These are phyloP conservation scores for Paraphaeosphaeria minitans DNA, from an alignment of 2,329 filamentous ascomycete species.

Conservation along the genomic window DNA sequence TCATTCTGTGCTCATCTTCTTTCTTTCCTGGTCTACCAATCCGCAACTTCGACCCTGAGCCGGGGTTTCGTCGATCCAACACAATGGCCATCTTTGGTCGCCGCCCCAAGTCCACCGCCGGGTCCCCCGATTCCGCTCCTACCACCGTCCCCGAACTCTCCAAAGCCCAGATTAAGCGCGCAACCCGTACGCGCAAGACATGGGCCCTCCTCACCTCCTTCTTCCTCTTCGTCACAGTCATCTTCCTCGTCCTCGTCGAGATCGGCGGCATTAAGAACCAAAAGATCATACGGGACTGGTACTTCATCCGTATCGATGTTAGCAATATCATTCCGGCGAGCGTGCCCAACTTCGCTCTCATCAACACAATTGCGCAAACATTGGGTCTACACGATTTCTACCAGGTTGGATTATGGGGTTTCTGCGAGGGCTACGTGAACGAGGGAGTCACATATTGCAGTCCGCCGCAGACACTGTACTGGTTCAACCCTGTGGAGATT, in stretches of 20 bases:
- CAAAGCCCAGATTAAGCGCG: conserved; percentile 45
- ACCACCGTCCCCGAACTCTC: conserved; percentile 36
- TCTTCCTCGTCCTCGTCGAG: conserved; percentile 81
- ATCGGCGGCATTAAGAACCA: conserved; percentile 74
- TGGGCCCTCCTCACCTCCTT: conserved; percentile 69
- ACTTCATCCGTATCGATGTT: conserved; percentile 84
- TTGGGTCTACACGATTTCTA: conserved; percentile 94
- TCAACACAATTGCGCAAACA: conserved; percentile 86
- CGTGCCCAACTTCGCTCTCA: conserved; percentile 72
- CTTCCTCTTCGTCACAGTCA: conserved; percentile 73
- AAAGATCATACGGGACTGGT: conserved; percentile 69
- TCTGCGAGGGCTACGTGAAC: conserved; percentile 82
- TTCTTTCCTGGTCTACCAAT: conserved; percentile 6
- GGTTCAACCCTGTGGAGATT: conserved; percentile 89
- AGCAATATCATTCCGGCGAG: conserved; percentile 77
- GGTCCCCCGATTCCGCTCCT: conserved; percentile 23
- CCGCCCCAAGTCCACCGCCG: conserved; percentile 19
- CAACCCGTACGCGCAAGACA: conserved; percentile 58
- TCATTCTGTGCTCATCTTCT: conserved; percentile 1
- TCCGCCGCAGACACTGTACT: conserved; percentile 71
- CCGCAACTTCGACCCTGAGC: background rate
- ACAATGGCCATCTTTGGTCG: conserved; percentile 34
- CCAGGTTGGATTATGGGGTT: conserved; percentile 88
- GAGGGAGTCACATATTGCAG: conserved; percentile 80
- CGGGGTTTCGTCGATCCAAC: conserved; percentile 11